Percentiles rank a stretch among this genome's conserved stretches.
phyloP scores from a whole-genome alignment of 2,329 filamentous ascomycete genomes.

The Setomelanomma holmii region DNA sequence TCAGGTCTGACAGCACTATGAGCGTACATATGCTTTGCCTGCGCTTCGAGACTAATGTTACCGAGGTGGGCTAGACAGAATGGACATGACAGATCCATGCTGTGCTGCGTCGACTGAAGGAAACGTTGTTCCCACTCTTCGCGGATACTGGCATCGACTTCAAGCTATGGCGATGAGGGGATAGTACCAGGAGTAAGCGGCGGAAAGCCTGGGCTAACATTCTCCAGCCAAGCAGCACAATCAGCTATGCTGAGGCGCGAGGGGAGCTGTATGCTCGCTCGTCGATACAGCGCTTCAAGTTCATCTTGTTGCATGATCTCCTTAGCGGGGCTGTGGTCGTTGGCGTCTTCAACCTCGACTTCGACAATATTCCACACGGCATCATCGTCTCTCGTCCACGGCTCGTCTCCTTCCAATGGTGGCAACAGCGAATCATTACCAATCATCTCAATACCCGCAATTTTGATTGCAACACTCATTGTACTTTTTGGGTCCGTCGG shows the following conservation, averaged over 20 bases:
- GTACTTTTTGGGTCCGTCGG: conserved; percentile 14
- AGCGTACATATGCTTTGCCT: conserved; percentile 1
- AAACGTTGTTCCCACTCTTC: conserved; percentile 20
- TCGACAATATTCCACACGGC: conserved; percentile 29
- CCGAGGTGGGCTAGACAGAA: background rate
- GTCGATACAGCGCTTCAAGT: conserved; percentile 9
- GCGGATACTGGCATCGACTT: background rate
- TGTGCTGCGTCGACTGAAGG: background rate
- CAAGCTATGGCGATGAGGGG: background rate
- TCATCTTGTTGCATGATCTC: background rate
- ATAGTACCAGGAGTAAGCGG: background rate
- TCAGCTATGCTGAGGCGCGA: background rate
- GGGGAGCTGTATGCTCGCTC: conserved; percentile 3
- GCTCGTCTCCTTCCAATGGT: conserved; percentile 27
- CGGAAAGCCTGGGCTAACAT: background rate
- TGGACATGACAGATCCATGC: background rate
- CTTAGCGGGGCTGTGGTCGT: background rate
- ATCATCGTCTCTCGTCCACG: conserved; percentile 37
- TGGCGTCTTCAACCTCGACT: conserved; percentile 5
- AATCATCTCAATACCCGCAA: conserved; percentile 22
- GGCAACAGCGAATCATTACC: background rate
- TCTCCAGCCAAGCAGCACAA: conserved; percentile 1
- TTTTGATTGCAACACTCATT: conserved; percentile 30
- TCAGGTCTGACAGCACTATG: background rate
- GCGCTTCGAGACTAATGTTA: background rate